Evolutionary conservation across 805 yeast genomes (phyloP).

Genomic region (Myxozyma nipponensis): DNA sequence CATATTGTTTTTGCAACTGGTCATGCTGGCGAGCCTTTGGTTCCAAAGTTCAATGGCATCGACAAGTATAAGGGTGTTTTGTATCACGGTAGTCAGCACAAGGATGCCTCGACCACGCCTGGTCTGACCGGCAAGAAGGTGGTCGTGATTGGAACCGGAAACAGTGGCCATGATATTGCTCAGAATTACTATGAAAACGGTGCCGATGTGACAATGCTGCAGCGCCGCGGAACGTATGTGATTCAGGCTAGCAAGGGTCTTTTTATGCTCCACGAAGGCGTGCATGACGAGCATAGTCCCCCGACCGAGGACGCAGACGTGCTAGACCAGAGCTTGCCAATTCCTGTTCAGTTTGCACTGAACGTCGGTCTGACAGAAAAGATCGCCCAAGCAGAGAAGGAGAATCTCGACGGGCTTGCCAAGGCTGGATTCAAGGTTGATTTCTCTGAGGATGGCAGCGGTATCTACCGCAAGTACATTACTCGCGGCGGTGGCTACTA

Average conservation of each 20-base stretch:
- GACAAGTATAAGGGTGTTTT: constrained; percentile 41
- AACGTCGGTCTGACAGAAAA: constrained; percentile 40
- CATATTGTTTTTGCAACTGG: constrained; percentile 47
- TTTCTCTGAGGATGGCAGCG: constrained; percentile 45
- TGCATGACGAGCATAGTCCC: constrained; percentile 37
- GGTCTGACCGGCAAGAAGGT: constrained; percentile 44
- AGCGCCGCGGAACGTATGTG: constrained; percentile 46
- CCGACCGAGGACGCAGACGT: constrained; percentile 42
- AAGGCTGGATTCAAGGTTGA: constrained; percentile 43
- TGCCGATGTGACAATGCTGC: constrained; percentile 44
- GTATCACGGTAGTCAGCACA: constrained; percentile 44
- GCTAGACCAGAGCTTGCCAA: constrained; percentile 39
- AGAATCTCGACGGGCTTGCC: constrained; percentile 36
- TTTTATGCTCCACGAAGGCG: constrained; percentile 26
- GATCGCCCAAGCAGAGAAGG: constrained; percentile 34
- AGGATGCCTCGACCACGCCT: constrained; percentile 44
- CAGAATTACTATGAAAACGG: constrained; percentile 47
- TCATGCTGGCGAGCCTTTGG: constrained; percentile 45
- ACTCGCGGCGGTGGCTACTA: constrained; percentile 48
- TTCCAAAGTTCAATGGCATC: constrained; percentile 38
- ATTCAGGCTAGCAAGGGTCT: constrained; percentile 40
- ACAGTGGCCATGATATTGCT: constrained; percentile 47
- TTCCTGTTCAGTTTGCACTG: constrained; percentile 37
- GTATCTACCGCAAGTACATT: constrained; percentile 42
- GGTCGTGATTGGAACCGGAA: constrained; percentile 46